Conservation (phyloP, 2,329 filamentous ascomycete genomes). For the Huntiella abstrusa region DNA sequence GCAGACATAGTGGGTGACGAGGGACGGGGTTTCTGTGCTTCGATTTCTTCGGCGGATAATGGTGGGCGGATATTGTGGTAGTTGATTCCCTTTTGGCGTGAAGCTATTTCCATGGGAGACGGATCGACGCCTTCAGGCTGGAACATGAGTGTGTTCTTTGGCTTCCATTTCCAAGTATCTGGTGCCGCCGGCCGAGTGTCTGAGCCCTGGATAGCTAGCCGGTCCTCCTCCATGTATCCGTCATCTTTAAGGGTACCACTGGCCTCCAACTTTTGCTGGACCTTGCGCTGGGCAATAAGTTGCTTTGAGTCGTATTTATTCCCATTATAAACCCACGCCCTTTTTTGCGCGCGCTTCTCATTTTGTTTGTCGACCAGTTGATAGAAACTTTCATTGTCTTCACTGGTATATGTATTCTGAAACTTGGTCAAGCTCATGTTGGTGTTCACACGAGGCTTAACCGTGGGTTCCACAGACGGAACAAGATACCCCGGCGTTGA, state of each 20-base stretch:
- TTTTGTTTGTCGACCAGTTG: conserved; percentile 82
- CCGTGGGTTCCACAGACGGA: background rate
- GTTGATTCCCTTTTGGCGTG: conserved; percentile 48
- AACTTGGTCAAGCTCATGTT: conserved; percentile 46
- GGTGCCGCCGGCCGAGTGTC: conserved; percentile 52
- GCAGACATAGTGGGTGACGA: conserved; percentile 71
- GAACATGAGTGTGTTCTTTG: conserved; percentile 83
- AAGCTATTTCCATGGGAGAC: conserved; percentile 40
- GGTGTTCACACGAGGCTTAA: conserved; percentile 7
- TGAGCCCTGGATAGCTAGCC: conserved; percentile 44
- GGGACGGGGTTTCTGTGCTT: conserved; percentile 28
- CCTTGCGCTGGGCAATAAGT: conserved; percentile 47
- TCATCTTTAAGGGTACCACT: conserved; percentile 32
- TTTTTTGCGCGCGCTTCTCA: conserved; percentile 61
- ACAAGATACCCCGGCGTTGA: conserved; percentile 6
- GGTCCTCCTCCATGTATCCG: conserved; percentile 33
- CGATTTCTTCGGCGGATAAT: conserved; percentile 10
- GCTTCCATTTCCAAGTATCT: conserved; percentile 54
- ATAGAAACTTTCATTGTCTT: conserved; percentile 96
- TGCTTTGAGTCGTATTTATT: conserved; percentile 77
- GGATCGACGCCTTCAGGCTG: conserved; percentile 44
- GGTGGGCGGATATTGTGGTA: conserved; percentile 62
- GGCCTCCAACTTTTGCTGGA: conserved; percentile 33
- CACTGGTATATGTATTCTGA: conserved; percentile 85
- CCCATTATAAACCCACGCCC: conserved; percentile 72